These are phyloP conservation scores for Artemisia argyi DNA, from an alignment of 129 eudicot genomes.

Conservation along the genomic window DNA sequence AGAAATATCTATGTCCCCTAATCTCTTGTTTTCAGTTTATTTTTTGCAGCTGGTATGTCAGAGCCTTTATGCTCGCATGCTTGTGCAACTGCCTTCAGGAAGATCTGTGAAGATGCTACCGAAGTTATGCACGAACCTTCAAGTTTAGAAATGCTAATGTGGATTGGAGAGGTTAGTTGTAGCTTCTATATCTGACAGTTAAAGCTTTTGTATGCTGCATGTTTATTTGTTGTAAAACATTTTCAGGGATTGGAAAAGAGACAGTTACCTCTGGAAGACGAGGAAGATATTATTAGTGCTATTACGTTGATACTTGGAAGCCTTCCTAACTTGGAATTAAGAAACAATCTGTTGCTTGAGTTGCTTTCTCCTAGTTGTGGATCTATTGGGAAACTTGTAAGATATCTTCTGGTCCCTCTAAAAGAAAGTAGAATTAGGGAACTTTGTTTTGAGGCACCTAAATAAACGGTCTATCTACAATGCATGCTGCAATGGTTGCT, in stretches of 20 bases:
- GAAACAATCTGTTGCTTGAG: slow-evolving; percentile 62
- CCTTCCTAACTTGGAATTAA: slow-evolving; percentile 68
- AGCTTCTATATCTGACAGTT: not conserved
- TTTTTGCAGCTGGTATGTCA: slow-evolving; percentile 85
- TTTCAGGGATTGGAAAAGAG: slow-evolving; percentile 72
- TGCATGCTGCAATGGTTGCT: too few species aligned
- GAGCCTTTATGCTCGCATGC: slow-evolving; percentile 71
- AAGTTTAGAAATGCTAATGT: slow-evolving; percentile 78
- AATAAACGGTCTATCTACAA: too few species aligned
- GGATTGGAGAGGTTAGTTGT: slow-evolving; percentile 81
- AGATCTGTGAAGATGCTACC: slow-evolving; percentile 87
- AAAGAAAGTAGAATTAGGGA: not conserved
- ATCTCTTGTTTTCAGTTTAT: slow-evolving; percentile 65
- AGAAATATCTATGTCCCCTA: slow-evolving; percentile 11
- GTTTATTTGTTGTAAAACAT: slow-evolving; percentile 7
- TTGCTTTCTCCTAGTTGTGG: slow-evolving; percentile 79
- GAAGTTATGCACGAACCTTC: slow-evolving; percentile 62
- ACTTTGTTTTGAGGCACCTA: too few species aligned
- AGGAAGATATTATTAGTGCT: slow-evolving; percentile 85
- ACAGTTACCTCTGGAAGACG: slow-evolving; percentile 69
- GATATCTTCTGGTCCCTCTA: slow-evolving; percentile 24
- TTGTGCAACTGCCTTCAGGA: slow-evolving; percentile 86
- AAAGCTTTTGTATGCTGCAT: slow-evolving; percentile 12
- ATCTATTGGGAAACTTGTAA: slow-evolving; percentile 75
- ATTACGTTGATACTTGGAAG: slow-evolving; percentile 62